A percentile compares a stretch with the other conserved stretches of the same genome.
Evolutionary conservation across 2,329 filamentous ascomycete species (phyloP).

Genomic region (Talaromyces sp.): DNA sequence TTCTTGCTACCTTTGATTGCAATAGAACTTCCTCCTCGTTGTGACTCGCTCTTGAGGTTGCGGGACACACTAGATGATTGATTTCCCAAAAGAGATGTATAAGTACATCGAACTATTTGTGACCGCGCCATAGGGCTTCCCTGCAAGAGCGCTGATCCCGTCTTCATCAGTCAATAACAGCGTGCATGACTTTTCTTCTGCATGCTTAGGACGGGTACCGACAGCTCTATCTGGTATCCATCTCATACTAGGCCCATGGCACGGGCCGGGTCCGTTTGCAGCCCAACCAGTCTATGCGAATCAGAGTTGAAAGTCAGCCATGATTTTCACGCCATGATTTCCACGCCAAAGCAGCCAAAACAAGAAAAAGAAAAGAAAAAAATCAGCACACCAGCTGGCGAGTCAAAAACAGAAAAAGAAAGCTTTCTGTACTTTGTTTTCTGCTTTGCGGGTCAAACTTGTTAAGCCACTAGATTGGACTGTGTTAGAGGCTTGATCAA

Average conservation of each 20-base stretch:
- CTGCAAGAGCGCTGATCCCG: background rate
- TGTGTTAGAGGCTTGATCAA: background rate
- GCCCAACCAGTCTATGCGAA: background rate
- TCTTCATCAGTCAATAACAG: background rate
- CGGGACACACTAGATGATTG: background rate
- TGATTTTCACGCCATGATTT: background rate
- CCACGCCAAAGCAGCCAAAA: background rate
- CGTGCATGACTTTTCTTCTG: background rate
- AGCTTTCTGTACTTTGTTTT: background rate
- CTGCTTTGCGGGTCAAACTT: background rate
- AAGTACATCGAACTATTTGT: background rate
- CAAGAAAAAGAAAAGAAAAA: background rate
- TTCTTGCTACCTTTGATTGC: background rate
- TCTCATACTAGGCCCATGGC: background rate
- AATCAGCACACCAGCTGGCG: background rate
- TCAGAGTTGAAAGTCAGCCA: background rate
- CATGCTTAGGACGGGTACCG: background rate
- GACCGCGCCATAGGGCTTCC: background rate
- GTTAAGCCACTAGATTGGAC: background rate
- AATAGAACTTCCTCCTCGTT: background rate
- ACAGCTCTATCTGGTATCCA: background rate
- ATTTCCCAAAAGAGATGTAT: background rate
- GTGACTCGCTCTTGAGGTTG: background rate
- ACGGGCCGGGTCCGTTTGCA: background rate
- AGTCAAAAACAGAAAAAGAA: background rate